A percentile compares a stretch with the other conserved stretches of the same genome.
Evolutionary conservation across 768 basidiomycete species (phyloP).

Genomic region (Boletales sp.): DNA sequence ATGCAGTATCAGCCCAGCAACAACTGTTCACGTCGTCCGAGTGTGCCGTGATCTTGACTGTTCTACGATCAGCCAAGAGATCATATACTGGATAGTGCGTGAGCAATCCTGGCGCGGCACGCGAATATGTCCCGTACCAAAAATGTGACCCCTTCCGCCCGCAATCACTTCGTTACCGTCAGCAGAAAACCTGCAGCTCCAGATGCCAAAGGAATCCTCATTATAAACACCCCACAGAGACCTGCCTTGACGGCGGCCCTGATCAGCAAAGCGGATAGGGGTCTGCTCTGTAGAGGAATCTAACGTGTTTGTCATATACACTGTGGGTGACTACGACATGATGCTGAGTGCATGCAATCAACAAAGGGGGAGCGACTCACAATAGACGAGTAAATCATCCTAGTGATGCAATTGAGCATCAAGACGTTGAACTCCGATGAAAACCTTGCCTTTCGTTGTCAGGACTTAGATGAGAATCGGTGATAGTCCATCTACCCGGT

Average conservation of each 20-base stretch:
- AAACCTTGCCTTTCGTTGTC: constrained; percentile 73
- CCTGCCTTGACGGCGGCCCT: constrained; percentile 34
- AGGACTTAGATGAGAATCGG: constrained; percentile 87
- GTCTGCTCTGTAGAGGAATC: constrained; percentile 60
- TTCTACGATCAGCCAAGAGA: constrained; percentile 70
- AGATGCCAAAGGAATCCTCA: constrained; percentile 67
- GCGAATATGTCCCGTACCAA: constrained; percentile 42
- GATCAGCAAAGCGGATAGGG: constrained; percentile 58
- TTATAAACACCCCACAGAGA: constrained; percentile 32
- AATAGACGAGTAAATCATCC: constrained; percentile 92
- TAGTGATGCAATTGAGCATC: constrained; percentile 27
- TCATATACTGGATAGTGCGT: constrained; percentile 70
- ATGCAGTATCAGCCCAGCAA: constrained; percentile 91
- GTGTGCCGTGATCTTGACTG: constrained; percentile 86
- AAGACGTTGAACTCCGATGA: constrained; percentile 46
- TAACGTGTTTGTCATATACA: constrained; percentile 70
- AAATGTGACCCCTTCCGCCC: constrained; percentile 80
- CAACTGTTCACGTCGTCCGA: constrained; percentile 90
- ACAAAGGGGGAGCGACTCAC: constrained; percentile 31
- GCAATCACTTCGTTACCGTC: constrained; percentile 96
- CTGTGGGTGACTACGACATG: constrained; percentile 55
- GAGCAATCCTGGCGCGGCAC: neutral
- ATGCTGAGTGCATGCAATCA: constrained; percentile 1
- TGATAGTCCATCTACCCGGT: constrained; percentile 88
- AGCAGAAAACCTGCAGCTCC: constrained; percentile 94